These are phyloP conservation scores for Aspergillus jensenii DNA, from an alignment of 2,329 filamentous ascomycete genomes.

Conservation along the genomic window DNA sequence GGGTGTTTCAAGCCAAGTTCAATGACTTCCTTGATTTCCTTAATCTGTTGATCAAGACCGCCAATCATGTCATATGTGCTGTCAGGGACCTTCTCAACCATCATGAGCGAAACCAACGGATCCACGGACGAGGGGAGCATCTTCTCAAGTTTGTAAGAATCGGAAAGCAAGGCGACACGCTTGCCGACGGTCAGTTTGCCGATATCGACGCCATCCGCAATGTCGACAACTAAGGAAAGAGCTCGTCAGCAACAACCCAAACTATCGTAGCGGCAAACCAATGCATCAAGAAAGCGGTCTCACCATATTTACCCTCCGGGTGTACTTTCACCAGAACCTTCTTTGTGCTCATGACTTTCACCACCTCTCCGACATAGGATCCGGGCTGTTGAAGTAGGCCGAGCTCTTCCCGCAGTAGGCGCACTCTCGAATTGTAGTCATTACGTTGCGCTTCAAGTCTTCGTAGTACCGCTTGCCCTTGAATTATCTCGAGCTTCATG, in stretches of 20 bases:
- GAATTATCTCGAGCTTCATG: conserved; percentile 99
- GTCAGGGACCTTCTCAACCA: conserved; percentile 99
- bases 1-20: conserved; percentile 98
- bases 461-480: conserved; percentile 92
- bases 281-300: background rate
- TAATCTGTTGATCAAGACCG: conserved; percentile 97
- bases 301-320: conserved; percentile 97
- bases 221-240: conserved; percentile 70
- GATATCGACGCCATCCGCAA: conserved; percentile 91
- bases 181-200: conserved; percentile 95
- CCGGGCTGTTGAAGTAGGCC: conserved; percentile 95
- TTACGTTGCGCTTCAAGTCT: conserved; percentile 97
- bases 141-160: conserved; percentile 98
- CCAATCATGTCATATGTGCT: conserved; percentile 99
- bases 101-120: conserved; percentile 98
- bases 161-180: conserved; percentile 92
- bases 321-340: conserved; percentile 99
- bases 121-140: conserved; percentile 98
- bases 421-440: conserved; percentile 98
- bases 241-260: conserved; percentile 6
- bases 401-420: conserved; percentile 90
- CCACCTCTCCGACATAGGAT: conserved; percentile 98
- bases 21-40: conserved; percentile 99
- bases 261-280: background rate
- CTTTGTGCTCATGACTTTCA: conserved; percentile 99